Conservation (phyloP, 2,329 filamentous ascomycete genomes). For the Lasiodiplodia theobromae region DNA sequence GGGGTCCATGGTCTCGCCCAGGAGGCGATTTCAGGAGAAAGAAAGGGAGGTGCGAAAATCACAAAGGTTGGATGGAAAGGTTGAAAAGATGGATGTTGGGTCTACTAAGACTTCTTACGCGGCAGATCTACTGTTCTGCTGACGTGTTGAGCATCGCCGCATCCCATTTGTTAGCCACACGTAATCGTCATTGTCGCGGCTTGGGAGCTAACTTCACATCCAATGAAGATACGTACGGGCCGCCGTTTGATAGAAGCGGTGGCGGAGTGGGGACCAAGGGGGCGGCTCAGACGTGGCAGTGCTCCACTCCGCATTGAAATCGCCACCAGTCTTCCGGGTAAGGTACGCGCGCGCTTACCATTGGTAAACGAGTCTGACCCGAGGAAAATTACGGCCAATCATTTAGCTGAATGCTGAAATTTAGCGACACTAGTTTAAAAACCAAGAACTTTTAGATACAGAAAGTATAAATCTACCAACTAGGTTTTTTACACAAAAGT, state of each 20-base stretch:
- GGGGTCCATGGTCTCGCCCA: neutral
- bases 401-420: too few relatives aligned
- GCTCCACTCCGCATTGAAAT: constrained; percentile 1
- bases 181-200: neutral
- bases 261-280: constrained; percentile 16
- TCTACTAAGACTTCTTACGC: neutral
- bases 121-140: neutral
- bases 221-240: neutral
- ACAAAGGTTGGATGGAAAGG: neutral
- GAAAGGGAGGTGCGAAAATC: neutral
- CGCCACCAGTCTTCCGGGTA: neutral
- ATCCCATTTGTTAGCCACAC: neutral
- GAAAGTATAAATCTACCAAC: too few relatives aligned
- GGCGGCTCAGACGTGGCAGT: constrained; percentile 22
- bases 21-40: too few relatives aligned
- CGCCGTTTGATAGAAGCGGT: neutral
- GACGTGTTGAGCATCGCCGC: neutral
- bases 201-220: neutral
- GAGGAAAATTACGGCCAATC: neutral
- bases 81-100: neutral
- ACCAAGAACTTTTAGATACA: too few relatives aligned
- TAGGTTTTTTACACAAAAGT: too few relatives aligned
- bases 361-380: neutral
- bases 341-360: neutral
- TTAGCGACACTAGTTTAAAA: too few relatives aligned